Percentiles rank a stretch among this genome's conserved stretches.
Evolutionary conservation across 208 protist species (phyloP).

Genomic region (Leishmania gerbilli): DNA sequence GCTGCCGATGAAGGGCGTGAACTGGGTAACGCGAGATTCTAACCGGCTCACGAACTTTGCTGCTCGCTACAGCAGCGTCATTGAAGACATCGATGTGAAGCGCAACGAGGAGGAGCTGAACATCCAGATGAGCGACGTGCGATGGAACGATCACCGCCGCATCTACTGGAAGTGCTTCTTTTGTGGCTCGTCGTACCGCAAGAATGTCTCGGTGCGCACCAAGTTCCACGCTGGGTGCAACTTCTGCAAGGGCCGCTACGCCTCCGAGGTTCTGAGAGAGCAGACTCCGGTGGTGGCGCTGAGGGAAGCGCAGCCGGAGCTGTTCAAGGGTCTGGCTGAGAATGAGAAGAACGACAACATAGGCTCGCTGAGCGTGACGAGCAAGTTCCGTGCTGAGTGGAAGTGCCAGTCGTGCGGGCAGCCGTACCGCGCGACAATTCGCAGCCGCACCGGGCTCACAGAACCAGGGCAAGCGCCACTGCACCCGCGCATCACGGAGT

Average conservation of each 20-base stretch:
- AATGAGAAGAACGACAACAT: constrained; percentile 64
- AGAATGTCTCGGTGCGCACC: constrained; percentile 79
- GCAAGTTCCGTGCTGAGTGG: constrained; percentile 81
- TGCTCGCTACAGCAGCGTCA: constrained; percentile 70
- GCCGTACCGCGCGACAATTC: constrained; percentile 66
- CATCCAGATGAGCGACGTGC: constrained; percentile 68
- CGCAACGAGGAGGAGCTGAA: constrained; percentile 82
- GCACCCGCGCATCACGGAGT: constrained; percentile 52
- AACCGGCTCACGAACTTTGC: constrained; percentile 82
- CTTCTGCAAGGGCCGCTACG: constrained; percentile 63
- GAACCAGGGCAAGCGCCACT: constrained; percentile 63
- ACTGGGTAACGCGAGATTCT: constrained; percentile 88
- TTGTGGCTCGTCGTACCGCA: constrained; percentile 77
- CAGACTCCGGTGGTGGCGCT: constrained; percentile 37
- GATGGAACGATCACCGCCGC: constrained; percentile 87
- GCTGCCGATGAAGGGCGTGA: constrained; percentile 81
- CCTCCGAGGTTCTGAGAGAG: constrained; percentile 76
- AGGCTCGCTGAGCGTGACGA: constrained; percentile 49
- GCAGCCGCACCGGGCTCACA: constrained; percentile 73
- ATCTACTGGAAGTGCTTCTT: constrained; percentile 86
- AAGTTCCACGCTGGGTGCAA: constrained; percentile 86
- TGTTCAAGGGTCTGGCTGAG: constrained; percentile 47
- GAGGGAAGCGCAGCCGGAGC: constrained; percentile 36
- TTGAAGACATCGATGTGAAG: constrained; percentile 79
- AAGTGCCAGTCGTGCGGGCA: constrained; percentile 62